Evolutionary conservation across 768 basidiomycete species (phyloP), one percentile per base, ranked within the genome.

Genomic region (Mycena polygramma): DNA sequence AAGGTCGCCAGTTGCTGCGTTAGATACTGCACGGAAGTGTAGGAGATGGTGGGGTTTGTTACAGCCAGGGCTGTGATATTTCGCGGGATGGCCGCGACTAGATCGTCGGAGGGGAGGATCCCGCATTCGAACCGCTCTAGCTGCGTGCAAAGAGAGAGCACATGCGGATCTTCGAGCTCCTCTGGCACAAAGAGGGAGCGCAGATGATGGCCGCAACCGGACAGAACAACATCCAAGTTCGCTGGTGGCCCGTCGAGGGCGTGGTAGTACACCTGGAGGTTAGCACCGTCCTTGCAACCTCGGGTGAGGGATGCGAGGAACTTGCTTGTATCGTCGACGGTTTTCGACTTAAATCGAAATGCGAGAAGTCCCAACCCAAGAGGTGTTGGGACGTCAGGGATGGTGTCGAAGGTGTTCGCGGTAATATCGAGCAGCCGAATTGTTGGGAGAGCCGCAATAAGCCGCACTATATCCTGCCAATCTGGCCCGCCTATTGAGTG

Each of bases 71-170:
- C 54, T 39, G 17, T 55, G 63, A 64, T 64, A 0, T 41, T 46
- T 3, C 53, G 54, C 9, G 63, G 63, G 22, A 64, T 48, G 17
- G 63, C 63, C 10, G 41, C 43, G 14, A 64, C 30, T 7, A 64
- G 41, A 3, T 19, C 63, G 19, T 55, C 53, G 7, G 53, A 13
- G 5, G 63, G 63, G 10, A 64, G 7, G 9, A 15, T 22, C n/a
- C 9, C 6, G 53, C 63, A 55, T 20, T 64, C 63, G n/a, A 64
- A 55, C 13, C 63, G 53, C 43, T 64, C 63, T n/a, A 64, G 63
- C 2, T 35, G 63, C 7, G 54, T 64, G 54, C 63, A 57, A 19
- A 45, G 24, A 7, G 7, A 11, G 11, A 64, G 63, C 26, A 48
- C 39, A 19, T 36, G 6, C 0, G 24, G 4, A 14, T 64, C 63